A percentile compares a stretch with the other conserved stretches of the same genome.
Evolutionary conservation across 2,329 filamentous ascomycete species (phyloP).

Genomic region (Tolypocladium guangdongense): DNA sequence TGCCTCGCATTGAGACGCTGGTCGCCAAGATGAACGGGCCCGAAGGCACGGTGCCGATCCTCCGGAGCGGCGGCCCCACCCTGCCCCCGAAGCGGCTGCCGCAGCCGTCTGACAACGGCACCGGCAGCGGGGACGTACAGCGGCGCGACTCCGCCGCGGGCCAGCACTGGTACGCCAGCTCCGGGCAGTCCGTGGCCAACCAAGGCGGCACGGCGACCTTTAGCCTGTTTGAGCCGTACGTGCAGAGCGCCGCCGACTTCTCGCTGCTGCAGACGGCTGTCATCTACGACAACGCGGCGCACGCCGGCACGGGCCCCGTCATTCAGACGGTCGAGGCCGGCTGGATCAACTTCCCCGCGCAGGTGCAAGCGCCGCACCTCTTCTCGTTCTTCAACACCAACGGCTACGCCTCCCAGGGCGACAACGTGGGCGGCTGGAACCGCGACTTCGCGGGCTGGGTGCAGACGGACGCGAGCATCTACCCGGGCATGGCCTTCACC

Average conservation of each 20-base stretch:
- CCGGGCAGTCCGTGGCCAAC: slow-evolving; percentile 3
- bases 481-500: slow-evolving; percentile 7
- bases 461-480: slow-evolving; percentile 7
- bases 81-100: slow-evolving; percentile 7
- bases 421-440: slow-evolving; percentile 10
- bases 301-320: slow-evolving; percentile 3
- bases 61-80: slow-evolving; percentile 4
- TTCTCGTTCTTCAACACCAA: slow-evolving; percentile 12
- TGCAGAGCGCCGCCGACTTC: slow-evolving; percentile 7
- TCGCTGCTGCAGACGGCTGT: slow-evolving; percentile 11
- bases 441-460: slow-evolving; percentile 10
- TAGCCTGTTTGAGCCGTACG: slow-evolving; percentile 8
- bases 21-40: slow-evolving; percentile 3
- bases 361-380: slow-evolving; percentile 5
- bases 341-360: slow-evolving; percentile 10
- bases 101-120: not conserved
- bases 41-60: slow-evolving; percentile 9
- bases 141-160: slow-evolving; percentile 3
- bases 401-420: slow-evolving; percentile 6
- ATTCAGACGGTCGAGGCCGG: slow-evolving; percentile 11
- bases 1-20: not conserved
- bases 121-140: not conserved
- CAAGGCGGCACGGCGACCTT: slow-evolving; percentile 7
- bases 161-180: slow-evolving; percentile 10
- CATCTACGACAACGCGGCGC: slow-evolving; percentile 4